A percentile compares a stretch with the other conserved stretches of the same genome.
These are phyloP conservation scores for Calonectria honghensis DNA, from an alignment of 2,329 filamentous ascomycete species.

Conservation along the genomic window DNA sequence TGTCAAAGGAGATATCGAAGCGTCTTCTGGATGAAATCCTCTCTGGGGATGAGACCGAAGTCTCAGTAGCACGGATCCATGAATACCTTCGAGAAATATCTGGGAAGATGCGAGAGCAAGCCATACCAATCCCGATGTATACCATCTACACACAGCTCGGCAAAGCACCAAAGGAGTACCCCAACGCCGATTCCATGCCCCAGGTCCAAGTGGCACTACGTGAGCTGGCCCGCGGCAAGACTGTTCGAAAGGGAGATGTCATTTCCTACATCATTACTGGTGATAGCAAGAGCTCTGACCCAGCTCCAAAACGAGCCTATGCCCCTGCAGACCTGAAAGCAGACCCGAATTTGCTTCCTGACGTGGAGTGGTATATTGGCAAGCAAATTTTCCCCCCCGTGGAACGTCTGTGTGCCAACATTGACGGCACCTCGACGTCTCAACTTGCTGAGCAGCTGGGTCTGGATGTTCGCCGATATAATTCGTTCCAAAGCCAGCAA, in stretches of 20 bases:
- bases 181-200: conserved; percentile 95
- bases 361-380: conserved; percentile 98
- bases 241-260: conserved; percentile 93
- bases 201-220: conserved; percentile 96
- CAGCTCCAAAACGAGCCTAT: conserved; percentile 91
- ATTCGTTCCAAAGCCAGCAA: conserved; percentile 64
- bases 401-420: conserved; percentile 97
- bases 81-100: conserved; percentile 93
- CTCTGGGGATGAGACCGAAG: conserved; percentile 93
- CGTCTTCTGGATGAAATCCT: conserved; percentile 95
- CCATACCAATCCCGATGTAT: conserved; percentile 88
- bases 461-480: conserved; percentile 92
- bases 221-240: conserved; percentile 90
- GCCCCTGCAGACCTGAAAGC: conserved; percentile 88
- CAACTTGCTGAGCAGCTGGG: conserved; percentile 95
- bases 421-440: conserved; percentile 91
- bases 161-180: conserved; percentile 94
- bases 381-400: conserved; percentile 99
- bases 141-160: conserved; percentile 98
- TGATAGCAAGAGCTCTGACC: conserved; percentile 79
- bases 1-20: conserved; percentile 96
- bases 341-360: conserved; percentile 85
- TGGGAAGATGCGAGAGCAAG: conserved; percentile 87
- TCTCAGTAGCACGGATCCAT: conserved; percentile 91
- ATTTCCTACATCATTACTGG: conserved; percentile 96